Evolutionary conservation across 352 stramenopile species (phyloP).

Genomic region (Blastocystis sp.): DNA sequence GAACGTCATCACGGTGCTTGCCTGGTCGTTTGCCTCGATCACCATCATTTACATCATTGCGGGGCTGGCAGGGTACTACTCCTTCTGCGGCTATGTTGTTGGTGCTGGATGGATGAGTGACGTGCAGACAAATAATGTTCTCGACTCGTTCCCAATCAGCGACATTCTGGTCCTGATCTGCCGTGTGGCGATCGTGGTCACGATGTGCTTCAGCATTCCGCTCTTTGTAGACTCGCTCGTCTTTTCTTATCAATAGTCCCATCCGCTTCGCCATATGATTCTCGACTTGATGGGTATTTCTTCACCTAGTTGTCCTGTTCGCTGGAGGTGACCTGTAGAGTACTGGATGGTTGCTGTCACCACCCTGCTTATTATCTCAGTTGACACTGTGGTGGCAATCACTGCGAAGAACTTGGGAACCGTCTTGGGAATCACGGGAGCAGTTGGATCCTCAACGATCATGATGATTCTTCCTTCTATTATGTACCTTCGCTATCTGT

Average conservation of each 20-base stretch:
- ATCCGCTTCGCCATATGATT: slow-evolving; percentile 53
- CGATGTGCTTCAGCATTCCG: slow-evolving; percentile 40
- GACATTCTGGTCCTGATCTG: slow-evolving; percentile 44
- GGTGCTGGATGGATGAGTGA: background rate
- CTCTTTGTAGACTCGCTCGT: background rate
- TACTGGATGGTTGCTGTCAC: slow-evolving; percentile 2
- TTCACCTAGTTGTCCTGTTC: background rate
- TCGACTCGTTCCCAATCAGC: slow-evolving; percentile 20
- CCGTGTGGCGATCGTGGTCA: slow-evolving; percentile 18
- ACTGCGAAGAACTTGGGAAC: slow-evolving; percentile 14
- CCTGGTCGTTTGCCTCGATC: slow-evolving; percentile 19
- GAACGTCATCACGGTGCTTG: slow-evolving; percentile 33
- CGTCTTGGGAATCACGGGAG: slow-evolving; percentile 16
- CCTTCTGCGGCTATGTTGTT: slow-evolving; percentile 46
- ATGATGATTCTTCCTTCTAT: slow-evolving; percentile 42
- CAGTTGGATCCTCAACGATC: slow-evolving; percentile 25
- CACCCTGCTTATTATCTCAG: slow-evolving; percentile 5
- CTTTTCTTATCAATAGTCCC: background rate
- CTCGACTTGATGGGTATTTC: background rate
- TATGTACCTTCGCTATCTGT: slow-evolving; percentile 23
- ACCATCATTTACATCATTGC: slow-evolving; percentile 1
- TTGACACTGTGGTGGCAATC: slow-evolving; percentile 4
- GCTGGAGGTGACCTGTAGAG: background rate
- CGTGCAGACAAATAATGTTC: slow-evolving; percentile 3
- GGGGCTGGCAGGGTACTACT: slow-evolving; percentile 8